A percentile compares a stretch with the other conserved stretches of the same genome.
Conservation (phyloP, 805 yeast species). For the Ascoidea tarda region DNA sequence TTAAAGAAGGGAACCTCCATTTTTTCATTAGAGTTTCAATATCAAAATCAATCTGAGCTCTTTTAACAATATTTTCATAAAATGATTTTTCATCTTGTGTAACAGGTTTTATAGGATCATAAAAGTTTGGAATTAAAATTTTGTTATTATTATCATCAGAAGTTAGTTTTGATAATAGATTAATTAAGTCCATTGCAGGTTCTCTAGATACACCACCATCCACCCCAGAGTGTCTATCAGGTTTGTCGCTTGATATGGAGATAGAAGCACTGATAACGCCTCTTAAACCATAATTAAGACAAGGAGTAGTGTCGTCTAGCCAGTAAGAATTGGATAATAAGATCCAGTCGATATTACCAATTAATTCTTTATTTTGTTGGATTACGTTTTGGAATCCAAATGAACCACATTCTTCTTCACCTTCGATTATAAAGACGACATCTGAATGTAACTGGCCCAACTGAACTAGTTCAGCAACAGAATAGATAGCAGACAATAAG, state of each 20-base stretch:
- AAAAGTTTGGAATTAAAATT: conserved; percentile 54
- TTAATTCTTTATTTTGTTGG: conserved; percentile 28
- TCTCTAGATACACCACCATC: conserved; percentile 88
- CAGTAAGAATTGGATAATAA: conserved; percentile 85
- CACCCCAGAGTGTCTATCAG: conserved; percentile 92
- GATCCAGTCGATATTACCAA: conserved; percentile 81
- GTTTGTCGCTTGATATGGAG: conserved; percentile 53
- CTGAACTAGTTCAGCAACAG: conserved; percentile 60
- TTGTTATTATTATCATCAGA: conserved; percentile 32
- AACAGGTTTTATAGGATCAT: conserved; percentile 49
- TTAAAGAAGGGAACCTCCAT: conserved; percentile 86
- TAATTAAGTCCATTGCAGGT: conserved; percentile 78
- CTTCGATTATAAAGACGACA: conserved; percentile 76
- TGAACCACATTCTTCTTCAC: conserved; percentile 93
- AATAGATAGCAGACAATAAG: conserved; percentile 68
- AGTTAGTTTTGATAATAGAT: conserved; percentile 50
- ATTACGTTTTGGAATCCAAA: conserved; percentile 68
- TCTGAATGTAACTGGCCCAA: conserved; percentile 44
- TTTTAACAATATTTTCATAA: conserved; percentile 30
- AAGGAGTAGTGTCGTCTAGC: conserved; percentile 82
- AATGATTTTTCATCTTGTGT: conserved; percentile 41
- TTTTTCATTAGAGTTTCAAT: conserved; percentile 45
- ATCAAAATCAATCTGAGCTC: conserved; percentile 16
- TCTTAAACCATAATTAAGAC: conserved; percentile 86
- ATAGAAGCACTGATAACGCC: conserved; percentile 81